A percentile compares a stretch with the other conserved stretches of the same genome.
Evolutionary conservation across 2,329 filamentous ascomycete genomes (phyloP).

Genomic region (Geosmithia flava): DNA sequence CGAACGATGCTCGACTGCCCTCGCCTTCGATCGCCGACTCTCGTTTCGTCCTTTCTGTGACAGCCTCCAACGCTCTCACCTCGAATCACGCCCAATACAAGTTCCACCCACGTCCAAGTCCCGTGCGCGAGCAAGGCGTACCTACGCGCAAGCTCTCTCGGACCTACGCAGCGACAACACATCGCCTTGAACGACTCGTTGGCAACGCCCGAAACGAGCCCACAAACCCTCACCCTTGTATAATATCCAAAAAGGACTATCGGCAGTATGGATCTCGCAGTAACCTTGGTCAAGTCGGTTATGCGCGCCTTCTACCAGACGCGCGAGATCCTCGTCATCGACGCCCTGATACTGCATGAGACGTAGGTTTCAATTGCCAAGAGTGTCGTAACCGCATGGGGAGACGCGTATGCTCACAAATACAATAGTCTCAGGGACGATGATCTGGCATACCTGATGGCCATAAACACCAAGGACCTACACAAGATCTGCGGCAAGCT

Average conservation of each 20-base stretch:
- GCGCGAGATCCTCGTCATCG: conserved; percentile 72
- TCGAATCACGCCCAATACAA: background rate
- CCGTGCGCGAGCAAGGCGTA: background rate
- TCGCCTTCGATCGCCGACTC: background rate
- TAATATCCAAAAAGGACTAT: background rate
- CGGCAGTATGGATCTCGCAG: conserved; percentile 37
- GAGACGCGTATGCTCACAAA: background rate
- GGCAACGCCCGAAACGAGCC: background rate
- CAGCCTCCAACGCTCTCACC: background rate
- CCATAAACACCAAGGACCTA: conserved; percentile 82
- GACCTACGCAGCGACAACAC: background rate
- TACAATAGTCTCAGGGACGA: conserved; percentile 69
- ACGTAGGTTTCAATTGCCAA: conserved; percentile 36
- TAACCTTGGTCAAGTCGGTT: conserved; percentile 75
- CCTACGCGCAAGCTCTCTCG: background rate
- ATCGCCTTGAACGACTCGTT: background rate
- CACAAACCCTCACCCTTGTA: background rate
- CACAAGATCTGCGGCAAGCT: conserved; percentile 81
- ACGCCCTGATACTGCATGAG: conserved; percentile 77
- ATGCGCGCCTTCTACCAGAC: conserved; percentile 79
- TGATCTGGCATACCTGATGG: conserved; percentile 77
- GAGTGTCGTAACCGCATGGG: background rate
- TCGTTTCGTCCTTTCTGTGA: background rate
- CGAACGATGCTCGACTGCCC: background rate
- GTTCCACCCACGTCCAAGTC: background rate